Conservation (phyloP, 148 eudicot species). For the Simmondsia chinensis region DNA sequence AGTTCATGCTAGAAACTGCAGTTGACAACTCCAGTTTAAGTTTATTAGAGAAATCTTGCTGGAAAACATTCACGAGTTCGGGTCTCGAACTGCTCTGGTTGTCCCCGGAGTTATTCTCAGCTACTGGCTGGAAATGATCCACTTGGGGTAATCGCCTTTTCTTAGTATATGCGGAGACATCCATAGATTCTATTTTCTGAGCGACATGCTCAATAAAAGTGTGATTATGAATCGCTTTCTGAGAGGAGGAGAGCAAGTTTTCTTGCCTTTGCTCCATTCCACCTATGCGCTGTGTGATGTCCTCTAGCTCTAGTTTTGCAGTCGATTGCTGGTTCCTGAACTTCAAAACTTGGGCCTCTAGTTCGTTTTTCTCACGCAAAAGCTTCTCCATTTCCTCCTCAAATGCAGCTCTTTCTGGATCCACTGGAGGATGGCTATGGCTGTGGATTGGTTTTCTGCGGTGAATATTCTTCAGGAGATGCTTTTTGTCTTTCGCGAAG, state of each 20-base stretch:
- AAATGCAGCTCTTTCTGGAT: slow-evolving; percentile 73
- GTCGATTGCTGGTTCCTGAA: slow-evolving; percentile 45
- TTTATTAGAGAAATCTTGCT: slow-evolving; percentile 57
- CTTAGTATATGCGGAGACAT: slow-evolving; percentile 67
- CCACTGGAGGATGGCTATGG: slow-evolving; percentile 81
- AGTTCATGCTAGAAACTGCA: slow-evolving; percentile 61
- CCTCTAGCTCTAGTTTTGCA: slow-evolving; percentile 53
- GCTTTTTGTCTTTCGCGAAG: slow-evolving; percentile 67
- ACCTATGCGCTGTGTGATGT: slow-evolving; percentile 33
- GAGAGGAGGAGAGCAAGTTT: slow-evolving; percentile 35
- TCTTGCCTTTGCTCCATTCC: slow-evolving; percentile 68
- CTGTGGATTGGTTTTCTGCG: slow-evolving; percentile 95
- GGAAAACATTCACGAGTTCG: slow-evolving; percentile 35
- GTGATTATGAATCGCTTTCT: slow-evolving; percentile 51
- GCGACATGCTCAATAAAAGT: slow-evolving; percentile 56
- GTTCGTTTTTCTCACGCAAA: slow-evolving; percentile 52
- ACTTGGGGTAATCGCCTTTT: slow-evolving; percentile 66
- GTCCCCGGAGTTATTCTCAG: slow-evolving; percentile 38
- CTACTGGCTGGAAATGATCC: slow-evolving; percentile 22
- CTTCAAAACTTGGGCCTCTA: slow-evolving; percentile 35
- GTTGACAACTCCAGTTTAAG: slow-evolving; percentile 70
- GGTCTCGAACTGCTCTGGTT: slow-evolving; percentile 36
- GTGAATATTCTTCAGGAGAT: slow-evolving; percentile 80
- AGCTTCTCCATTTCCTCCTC: slow-evolving; percentile 89
- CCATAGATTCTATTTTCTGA: slow-evolving; percentile 67